Evolutionary conservation across 768 basidiomycete species (phyloP).

Genomic region (Candolleomyces aberdarensis): DNA sequence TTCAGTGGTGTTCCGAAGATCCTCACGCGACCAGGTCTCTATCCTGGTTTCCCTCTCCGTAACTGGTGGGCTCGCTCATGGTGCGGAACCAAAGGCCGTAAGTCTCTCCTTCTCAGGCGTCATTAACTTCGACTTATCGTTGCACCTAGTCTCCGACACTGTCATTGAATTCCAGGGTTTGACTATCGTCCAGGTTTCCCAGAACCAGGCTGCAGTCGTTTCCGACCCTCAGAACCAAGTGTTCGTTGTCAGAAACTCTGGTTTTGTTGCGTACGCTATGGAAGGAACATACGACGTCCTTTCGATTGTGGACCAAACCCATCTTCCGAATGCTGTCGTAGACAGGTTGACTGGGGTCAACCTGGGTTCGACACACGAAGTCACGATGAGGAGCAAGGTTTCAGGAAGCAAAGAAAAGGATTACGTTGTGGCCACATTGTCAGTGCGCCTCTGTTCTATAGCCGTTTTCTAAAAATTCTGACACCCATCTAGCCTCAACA

Average conservation of each 20-base stretch:
- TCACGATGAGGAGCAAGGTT: constrained; percentile 67
- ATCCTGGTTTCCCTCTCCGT: constrained; percentile 69
- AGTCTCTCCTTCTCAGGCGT: constrained; percentile 20
- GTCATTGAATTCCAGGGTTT: constrained; percentile 79
- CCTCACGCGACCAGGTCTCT: constrained; percentile 70
- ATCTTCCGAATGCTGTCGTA: constrained; percentile 56
- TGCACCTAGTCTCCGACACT: constrained; percentile 65
- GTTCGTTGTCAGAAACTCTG: constrained; percentile 76
- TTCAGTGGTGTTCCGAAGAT: constrained; percentile 71
- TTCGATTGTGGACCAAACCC: constrained; percentile 82
- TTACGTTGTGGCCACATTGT: constrained; percentile 82
- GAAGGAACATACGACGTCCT: constrained; percentile 79
- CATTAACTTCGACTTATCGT: background rate
- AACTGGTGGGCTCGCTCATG: constrained; percentile 87
- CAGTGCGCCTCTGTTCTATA: constrained; percentile 16
- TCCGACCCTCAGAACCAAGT: constrained; percentile 78
- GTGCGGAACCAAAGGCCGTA: constrained; percentile 65
- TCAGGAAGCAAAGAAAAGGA: constrained; percentile 44
- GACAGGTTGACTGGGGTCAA: constrained; percentile 59
- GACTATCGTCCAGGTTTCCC: constrained; percentile 83
- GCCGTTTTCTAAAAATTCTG: background rate
- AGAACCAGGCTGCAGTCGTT: constrained; percentile 75
- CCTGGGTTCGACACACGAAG: constrained; percentile 75
- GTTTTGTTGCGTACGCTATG: constrained; percentile 75
- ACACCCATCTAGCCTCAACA: constrained; percentile 54